Percentiles rank a stretch among this genome's conserved stretches.
These are phyloP conservation scores for Boletus rubescentipes DNA, from an alignment of 768 basidiomycete genomes.

Conservation along the genomic window DNA sequence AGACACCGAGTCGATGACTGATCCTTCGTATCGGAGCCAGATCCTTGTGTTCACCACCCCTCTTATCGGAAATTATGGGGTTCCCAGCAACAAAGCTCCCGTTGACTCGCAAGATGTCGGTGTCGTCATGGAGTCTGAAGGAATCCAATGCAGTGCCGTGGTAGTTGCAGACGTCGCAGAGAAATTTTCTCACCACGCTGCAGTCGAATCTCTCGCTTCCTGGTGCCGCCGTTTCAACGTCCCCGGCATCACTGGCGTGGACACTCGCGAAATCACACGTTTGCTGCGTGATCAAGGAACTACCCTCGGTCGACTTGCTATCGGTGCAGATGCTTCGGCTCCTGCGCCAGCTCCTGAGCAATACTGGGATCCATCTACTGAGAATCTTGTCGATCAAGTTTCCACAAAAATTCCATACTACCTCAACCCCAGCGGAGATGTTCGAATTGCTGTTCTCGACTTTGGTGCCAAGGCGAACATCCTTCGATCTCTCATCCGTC, in stretches of 20 bases:
- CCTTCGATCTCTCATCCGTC: slow-evolving; percentile 84
- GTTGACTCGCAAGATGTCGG: slow-evolving; percentile 77
- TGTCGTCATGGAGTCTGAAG: slow-evolving; percentile 83
- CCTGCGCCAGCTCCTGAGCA: slow-evolving; percentile 62
- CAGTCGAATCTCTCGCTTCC: slow-evolving; percentile 86
- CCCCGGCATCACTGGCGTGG: slow-evolving; percentile 95
- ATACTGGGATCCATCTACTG: slow-evolving; percentile 90
- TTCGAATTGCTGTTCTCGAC: slow-evolving; percentile 94
- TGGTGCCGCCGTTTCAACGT: slow-evolving; percentile 92
- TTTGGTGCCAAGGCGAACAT: slow-evolving; percentile 99
- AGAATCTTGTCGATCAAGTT: slow-evolving; percentile 92
- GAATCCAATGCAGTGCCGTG: slow-evolving; percentile 89
- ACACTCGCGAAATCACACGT: slow-evolving; percentile 94
- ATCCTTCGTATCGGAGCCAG: slow-evolving; percentile 97
- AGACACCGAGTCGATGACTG: slow-evolving; percentile 99
- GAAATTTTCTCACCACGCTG: slow-evolving; percentile 91
- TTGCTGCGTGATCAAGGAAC: slow-evolving; percentile 96
- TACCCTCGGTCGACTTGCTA: slow-evolving; percentile 86
- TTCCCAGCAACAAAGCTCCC: slow-evolving; percentile 77
- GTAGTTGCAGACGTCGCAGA: slow-evolving; percentile 95
- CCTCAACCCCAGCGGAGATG: slow-evolving; percentile 82
- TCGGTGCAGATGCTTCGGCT: slow-evolving; percentile 68
- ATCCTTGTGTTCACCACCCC: slow-evolving; percentile 99
- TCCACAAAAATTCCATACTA: slow-evolving; percentile 84
- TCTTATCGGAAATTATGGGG: slow-evolving; percentile 98